Conservation (phyloP, 2,329 filamentous ascomycete species). For the Scytalidium sp. region DNA sequence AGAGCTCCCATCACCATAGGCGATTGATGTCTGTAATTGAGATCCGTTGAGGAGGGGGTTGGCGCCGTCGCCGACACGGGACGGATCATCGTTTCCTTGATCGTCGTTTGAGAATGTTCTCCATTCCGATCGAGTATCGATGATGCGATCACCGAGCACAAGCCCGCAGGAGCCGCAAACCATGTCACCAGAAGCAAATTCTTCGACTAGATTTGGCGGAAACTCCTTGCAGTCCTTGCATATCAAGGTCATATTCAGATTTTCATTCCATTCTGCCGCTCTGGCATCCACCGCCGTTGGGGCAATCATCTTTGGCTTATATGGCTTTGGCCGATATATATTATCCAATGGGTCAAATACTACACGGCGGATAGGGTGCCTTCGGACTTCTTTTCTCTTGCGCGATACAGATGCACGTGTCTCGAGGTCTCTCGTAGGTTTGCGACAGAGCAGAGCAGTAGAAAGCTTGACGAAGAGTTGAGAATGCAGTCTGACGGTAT, state of each 20-base stretch:
- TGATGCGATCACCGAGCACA: conserved; percentile 84
- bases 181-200: conserved; percentile 88
- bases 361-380: conserved; percentile 33
- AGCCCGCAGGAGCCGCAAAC: conserved; percentile 90
- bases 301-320: conserved; percentile 45
- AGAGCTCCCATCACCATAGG: conserved; percentile 71
- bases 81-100: conserved; percentile 92
- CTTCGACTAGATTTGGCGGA: conserved; percentile 90
- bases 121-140: conserved; percentile 97
- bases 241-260: conserved; percentile 80
- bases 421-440: conserved; percentile 27
- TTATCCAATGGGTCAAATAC: conserved; percentile 39
- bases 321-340: conserved; percentile 40
- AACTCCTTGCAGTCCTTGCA: conserved; percentile 89
- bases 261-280: conserved; percentile 48
- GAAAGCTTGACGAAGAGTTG: conserved; percentile 63
- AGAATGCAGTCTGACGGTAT: conserved; percentile 66
- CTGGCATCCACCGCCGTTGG: conserved; percentile 26
- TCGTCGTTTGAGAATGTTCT: conserved; percentile 98
- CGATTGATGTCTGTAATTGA: conserved; percentile 85
- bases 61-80: conserved; percentile 91
- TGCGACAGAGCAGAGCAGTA: conserved; percentile 37
- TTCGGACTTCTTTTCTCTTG: conserved; percentile 28
- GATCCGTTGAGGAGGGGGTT: conserved; percentile 89
- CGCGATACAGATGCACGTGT: conserved; percentile 25